Base-by-base conservation (phyloP, 805 yeast genomes). In the Monosporozyma solicola region DNA sequence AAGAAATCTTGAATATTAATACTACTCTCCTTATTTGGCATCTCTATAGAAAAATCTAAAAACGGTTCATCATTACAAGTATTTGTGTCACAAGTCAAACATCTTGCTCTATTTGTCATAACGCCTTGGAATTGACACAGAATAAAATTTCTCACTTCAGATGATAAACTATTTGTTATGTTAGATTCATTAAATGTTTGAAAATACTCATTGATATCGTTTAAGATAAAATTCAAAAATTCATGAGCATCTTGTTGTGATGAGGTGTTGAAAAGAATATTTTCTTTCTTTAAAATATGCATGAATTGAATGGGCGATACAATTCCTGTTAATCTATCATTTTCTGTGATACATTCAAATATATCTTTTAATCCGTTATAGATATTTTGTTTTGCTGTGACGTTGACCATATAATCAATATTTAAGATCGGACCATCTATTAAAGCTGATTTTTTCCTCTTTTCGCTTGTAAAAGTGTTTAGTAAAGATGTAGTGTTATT, bases 221-320 rank as follows among this genome's bases (percentile, higher is more conserved):
- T 94, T 51, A 94, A 73, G 59, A 91, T 67, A 63, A 87, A 91
- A 66, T 91, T 92, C 64, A 91, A 77, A 68, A 94, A 94, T 70
- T 94, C 99, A 69, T 94, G 99, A 5, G 98, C 97, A 73, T 94
- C 99, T 66, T 94, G 99, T 67, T 94, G 99, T 96, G 90, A 91
- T 45, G 87, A 83, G 53, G 89, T 84, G 56, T 96, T 75, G 68
- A 94, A 94, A 61, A 92, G 72, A 60, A 83, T 87, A 65, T 92
- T 94, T 58, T 87, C 91, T 53, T 79, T 79, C 66, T 89, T 92
- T 52, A 92, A 73, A 51, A 84, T 84, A 47, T 82, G 84, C 46
- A 94, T 80, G 49, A 94, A 78, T 59, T 80, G 77, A 31, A 75
- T 72, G 0, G 98, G 97, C 1, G 96, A 86, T 0, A 89, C 91